Conservation (phyloP, 2,329 filamentous ascomycete genomes). For the Cephalotrichum gorgonifer region DNA sequence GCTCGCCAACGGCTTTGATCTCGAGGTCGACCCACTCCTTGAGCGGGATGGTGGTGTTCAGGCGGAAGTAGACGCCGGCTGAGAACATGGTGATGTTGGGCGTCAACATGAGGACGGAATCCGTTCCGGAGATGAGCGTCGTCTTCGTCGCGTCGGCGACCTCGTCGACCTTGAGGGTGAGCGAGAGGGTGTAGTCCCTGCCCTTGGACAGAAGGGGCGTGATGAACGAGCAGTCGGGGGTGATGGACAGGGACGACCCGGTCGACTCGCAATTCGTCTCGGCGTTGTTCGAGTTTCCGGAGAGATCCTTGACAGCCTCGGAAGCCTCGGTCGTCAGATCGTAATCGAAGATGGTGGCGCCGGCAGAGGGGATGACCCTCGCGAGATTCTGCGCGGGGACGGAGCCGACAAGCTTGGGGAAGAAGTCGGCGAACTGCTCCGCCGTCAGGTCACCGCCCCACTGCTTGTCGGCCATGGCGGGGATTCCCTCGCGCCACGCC, state of each 20-base stretch:
- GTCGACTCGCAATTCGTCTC: conserved; percentile 23
- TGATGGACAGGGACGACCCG: conserved; percentile 19
- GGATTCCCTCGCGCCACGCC: conserved; percentile 13
- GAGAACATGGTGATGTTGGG: conserved; percentile 24
- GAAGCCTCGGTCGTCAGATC: not conserved
- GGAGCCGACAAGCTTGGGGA: conserved; percentile 8
- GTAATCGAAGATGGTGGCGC: conserved; percentile 10
- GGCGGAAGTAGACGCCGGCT: conserved; percentile 22
- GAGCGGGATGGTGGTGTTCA: conserved; percentile 21
- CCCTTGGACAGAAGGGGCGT: conserved; percentile 44
- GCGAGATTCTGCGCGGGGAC: conserved; percentile 14
- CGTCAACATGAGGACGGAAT: conserved; percentile 31
- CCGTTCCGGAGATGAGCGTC: conserved; percentile 28
- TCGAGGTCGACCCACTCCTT: conserved; percentile 17
- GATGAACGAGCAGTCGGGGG: conserved; percentile 25
- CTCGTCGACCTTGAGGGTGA: conserved; percentile 25
- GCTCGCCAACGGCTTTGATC: conserved; percentile 18
- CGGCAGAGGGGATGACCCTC: conserved; percentile 8
- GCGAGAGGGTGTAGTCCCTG: conserved; percentile 41
- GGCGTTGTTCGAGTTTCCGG: conserved; percentile 15
- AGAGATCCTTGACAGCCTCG: not conserved
- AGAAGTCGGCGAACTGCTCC: conserved; percentile 7
- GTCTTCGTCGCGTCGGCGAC: conserved; percentile 21
- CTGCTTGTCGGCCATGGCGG: conserved; percentile 15
- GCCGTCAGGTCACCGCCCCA: conserved; percentile 13